Conservation (phyloP, 139 green algal genomes). For the Chlorella sp. region DNA sequence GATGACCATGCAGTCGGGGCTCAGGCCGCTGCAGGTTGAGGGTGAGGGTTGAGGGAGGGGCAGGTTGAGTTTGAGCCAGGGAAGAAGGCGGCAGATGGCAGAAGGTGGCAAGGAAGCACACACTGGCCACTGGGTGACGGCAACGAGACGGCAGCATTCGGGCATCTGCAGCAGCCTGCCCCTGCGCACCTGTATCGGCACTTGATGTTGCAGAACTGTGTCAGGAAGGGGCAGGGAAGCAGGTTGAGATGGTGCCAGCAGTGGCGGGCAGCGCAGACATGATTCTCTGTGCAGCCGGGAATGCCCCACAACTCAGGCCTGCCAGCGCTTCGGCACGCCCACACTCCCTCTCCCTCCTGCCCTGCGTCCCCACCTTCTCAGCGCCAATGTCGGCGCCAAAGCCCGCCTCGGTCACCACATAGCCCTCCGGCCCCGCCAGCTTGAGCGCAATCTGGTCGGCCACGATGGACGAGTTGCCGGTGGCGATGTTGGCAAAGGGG, state of each 20-base stretch:
- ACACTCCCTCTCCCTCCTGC: too few relatives aligned
- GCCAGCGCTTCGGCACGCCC: too few relatives aligned
- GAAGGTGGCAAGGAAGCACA: too few relatives aligned
- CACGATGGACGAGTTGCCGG: constrained; percentile 95
- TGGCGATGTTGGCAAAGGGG: constrained; percentile 98
- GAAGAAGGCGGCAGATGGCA: neutral
- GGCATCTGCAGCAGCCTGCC: neutral
- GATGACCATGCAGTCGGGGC: constrained; percentile 83
- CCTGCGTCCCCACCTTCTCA: constrained; percentile 76
- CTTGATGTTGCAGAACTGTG: constrained; percentile 31
- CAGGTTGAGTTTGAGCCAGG: neutral
- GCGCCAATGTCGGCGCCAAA: constrained; percentile 98
- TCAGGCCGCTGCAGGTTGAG: constrained; percentile 67
- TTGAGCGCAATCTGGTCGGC: constrained; percentile 95
- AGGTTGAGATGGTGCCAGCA: too few relatives aligned
- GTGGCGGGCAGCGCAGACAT: too few relatives aligned
- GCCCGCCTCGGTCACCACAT: constrained; percentile 94
- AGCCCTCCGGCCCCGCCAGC: constrained; percentile 88
- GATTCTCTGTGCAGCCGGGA: too few relatives aligned
- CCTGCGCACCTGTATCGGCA: constrained; percentile 17
- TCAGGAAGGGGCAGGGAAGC: too few relatives aligned
- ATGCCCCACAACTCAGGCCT: too few relatives aligned
- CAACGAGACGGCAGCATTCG: too few relatives aligned
- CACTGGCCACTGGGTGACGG: too few relatives aligned
- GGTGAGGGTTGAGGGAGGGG: neutral